Conservation (phyloP, 1,284 basidiomycete genomes). For the Entoloma clypeatum region DNA sequence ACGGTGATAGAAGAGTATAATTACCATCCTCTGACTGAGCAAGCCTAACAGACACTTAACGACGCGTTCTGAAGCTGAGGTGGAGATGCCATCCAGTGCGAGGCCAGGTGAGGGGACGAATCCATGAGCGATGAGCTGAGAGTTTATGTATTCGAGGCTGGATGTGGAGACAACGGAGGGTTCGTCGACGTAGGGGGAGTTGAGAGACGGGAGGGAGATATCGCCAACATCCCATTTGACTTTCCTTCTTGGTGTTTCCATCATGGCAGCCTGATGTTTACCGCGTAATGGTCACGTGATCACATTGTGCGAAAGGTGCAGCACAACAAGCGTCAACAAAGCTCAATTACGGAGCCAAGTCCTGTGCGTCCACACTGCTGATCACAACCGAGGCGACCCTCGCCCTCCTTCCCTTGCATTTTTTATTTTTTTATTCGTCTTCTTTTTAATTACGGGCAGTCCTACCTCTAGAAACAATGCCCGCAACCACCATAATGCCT, state of each 20-base stretch:
- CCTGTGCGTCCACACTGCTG: not conserved
- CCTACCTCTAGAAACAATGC: slow-evolving; percentile 27
- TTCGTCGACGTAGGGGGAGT: slow-evolving; percentile 39
- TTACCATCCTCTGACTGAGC: slow-evolving; percentile 74
- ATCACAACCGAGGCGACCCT: slow-evolving; percentile 8
- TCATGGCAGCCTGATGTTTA: slow-evolving; percentile 23
- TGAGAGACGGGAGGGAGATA: slow-evolving; percentile 36
- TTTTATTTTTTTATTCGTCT: slow-evolving; percentile 8
- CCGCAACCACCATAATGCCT: slow-evolving; percentile 35
- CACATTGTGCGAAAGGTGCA: not conserved
- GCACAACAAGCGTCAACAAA: slow-evolving; percentile 1
- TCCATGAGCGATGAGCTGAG: slow-evolving; percentile 78
- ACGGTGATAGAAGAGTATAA: slow-evolving; percentile 26
- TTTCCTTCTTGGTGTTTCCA: slow-evolving; percentile 37
- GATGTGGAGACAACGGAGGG: slow-evolving; percentile 44
- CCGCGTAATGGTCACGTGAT: not conserved
- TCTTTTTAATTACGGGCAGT: slow-evolving; percentile 9
- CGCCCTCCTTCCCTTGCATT: slow-evolving; percentile 8
- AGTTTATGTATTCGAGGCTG: slow-evolving; percentile 68
- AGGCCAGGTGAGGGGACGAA: slow-evolving; percentile 64
- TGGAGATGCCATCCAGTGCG: slow-evolving; percentile 56
- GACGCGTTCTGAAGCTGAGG: slow-evolving; percentile 59
- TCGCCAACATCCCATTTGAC: slow-evolving; percentile 45
- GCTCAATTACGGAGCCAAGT: slow-evolving; percentile 22
- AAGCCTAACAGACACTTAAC: slow-evolving; percentile 77